Conservation (phyloP, 2,329 filamentous ascomycete genomes). For the Ophiocordyceps sinensis region DNA sequence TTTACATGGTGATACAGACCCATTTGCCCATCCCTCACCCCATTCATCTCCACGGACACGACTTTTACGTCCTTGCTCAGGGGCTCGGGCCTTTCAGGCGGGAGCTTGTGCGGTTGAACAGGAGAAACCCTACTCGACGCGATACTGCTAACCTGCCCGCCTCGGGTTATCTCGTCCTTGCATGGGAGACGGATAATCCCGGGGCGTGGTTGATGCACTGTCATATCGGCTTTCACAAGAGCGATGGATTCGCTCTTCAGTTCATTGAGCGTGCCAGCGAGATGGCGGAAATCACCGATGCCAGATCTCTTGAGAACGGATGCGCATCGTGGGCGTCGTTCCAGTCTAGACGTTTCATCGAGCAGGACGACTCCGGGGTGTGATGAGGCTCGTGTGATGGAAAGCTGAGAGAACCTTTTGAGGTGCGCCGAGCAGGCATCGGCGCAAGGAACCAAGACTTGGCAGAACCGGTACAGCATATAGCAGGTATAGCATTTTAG, state of each 20-base stretch:
- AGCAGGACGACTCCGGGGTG: no score
- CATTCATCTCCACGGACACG: constrained; percentile 22
- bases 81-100: no score
- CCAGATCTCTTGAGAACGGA: no score
- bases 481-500: no score
- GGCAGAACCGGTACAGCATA: no score
- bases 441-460: no score
- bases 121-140: constrained; percentile 32
- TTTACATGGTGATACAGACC: constrained; percentile 15
- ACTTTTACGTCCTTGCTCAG: constrained; percentile 15
- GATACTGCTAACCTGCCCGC: constrained; percentile 33
- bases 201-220: constrained; percentile 36
- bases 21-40: constrained; percentile 13
- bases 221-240: constrained; percentile 32
- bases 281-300: no score
- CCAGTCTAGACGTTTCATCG: no score
- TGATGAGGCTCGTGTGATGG: no score
- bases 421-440: no score
- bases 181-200: constrained; percentile 33
- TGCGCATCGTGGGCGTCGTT: no score
- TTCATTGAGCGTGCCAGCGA: constrained; percentile 3
- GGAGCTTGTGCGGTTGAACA: constrained; percentile 1
- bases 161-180: constrained; percentile 31
- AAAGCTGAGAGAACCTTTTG: no score
- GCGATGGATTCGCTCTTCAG: constrained; percentile 4